These are phyloP conservation scores for Hyphodiscus sp. DNA, from an alignment of 2,329 filamentous ascomycete species.

Conservation along the genomic window DNA sequence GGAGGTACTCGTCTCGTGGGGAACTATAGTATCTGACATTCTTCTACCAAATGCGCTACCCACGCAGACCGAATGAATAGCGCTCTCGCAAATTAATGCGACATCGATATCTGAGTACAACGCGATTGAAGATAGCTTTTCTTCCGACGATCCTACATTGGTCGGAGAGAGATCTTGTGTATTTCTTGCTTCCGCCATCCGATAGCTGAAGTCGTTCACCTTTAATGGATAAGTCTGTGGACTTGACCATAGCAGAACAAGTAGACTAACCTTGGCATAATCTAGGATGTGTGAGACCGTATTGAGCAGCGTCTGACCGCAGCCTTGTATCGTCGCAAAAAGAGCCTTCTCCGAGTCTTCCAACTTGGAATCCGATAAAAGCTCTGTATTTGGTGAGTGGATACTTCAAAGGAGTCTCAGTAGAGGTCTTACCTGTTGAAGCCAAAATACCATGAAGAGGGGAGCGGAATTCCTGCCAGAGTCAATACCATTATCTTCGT, in stretches of 20 bases:
- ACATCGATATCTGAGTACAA: constrained; percentile 7
- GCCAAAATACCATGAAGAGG: constrained; percentile 53
- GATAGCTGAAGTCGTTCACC: too few relatives aligned
- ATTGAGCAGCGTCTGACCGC: constrained; percentile 19
- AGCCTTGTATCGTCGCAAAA: constrained; percentile 7
- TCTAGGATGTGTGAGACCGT: constrained; percentile 29
- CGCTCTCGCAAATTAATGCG: constrained; percentile 9
- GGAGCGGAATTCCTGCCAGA: constrained; percentile 43
- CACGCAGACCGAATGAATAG: constrained; percentile 2
- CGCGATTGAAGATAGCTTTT: not conserved
- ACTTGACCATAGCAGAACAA: not conserved
- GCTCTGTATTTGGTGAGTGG: not conserved
- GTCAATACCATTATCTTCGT: not conserved
- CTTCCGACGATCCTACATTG: not conserved
- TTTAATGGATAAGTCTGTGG: not conserved
- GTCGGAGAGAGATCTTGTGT: too few relatives aligned
- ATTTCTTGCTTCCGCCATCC: too few relatives aligned
- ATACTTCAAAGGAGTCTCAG: not conserved
- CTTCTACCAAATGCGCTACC: not conserved
- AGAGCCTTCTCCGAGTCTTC: constrained; percentile 6
- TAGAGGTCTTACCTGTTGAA: constrained; percentile 33
- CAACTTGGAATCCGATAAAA: not conserved
- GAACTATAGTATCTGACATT: too few relatives aligned
- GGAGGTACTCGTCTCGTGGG: not conserved
- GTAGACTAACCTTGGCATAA: constrained; percentile 38